phyloP scores from a whole-genome alignment of 2,329 filamentous ascomycete genomes.

The Aspergillus sp. region DNA sequence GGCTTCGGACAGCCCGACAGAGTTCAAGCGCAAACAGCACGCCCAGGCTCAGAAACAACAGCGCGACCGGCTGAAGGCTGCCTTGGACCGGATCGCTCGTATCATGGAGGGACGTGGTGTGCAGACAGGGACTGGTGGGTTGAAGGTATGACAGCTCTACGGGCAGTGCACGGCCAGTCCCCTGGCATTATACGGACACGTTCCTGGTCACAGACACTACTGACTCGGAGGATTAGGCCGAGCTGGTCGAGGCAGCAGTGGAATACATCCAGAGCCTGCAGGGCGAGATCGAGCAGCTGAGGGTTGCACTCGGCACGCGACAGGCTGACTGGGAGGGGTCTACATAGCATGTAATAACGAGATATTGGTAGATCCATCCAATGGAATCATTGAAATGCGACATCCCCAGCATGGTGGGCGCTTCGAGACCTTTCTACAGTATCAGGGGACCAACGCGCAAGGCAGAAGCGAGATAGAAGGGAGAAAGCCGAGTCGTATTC shows the following conservation, averaged over 20 bases:
- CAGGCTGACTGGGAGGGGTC: too few relatives aligned
- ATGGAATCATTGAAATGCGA: neutral
- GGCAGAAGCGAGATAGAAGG: neutral
- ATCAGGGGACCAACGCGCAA: neutral
- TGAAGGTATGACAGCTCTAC: conserved; percentile 2
- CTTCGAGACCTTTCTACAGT: neutral
- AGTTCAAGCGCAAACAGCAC: conserved; percentile 9
- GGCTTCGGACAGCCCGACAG: neutral
- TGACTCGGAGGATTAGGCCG: conserved; percentile 8
- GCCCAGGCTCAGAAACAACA: conserved; percentile 12
- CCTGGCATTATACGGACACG: neutral
- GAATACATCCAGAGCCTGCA: conserved; percentile 15
- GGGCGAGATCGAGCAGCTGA: conserved; percentile 7
- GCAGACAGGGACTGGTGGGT: neutral
- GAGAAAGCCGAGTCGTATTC: neutral
- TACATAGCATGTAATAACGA: neutral
- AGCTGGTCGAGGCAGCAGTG: conserved; percentile 16
- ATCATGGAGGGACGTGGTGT: conserved; percentile 6
- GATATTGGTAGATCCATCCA: neutral
- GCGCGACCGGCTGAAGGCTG: conserved; percentile 11
- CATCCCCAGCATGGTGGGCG: neutral
- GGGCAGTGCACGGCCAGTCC: conserved; percentile 1
- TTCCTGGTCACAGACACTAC: neutral
- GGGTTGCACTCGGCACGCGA: neutral
- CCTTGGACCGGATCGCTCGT: conserved; percentile 8